Conservation (phyloP, 768 basidiomycete species). For the Naganishia antarctica region DNA sequence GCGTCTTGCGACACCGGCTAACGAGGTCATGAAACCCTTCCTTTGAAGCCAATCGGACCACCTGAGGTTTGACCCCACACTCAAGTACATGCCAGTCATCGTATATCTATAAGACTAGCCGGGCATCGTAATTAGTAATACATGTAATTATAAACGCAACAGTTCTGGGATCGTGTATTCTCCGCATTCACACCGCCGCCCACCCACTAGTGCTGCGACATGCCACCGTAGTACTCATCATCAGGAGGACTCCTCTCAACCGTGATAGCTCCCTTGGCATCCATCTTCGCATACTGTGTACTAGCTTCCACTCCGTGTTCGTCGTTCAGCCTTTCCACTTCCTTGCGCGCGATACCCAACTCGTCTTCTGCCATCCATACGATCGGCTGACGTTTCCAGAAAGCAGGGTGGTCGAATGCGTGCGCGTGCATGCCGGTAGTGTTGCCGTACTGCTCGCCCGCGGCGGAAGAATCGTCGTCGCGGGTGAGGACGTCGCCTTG, state of each 20-base stretch:
- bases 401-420: constrained; percentile 50
- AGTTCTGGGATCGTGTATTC: no score
- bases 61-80: no score
- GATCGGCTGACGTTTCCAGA: constrained; percentile 49
- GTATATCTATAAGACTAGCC: no score
- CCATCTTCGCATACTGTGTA: constrained; percentile 44
- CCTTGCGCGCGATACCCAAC: constrained; percentile 45
- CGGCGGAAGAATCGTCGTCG: constrained; percentile 31
- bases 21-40: no score
- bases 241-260: constrained; percentile 46
- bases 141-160: no score
- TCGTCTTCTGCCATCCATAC: constrained; percentile 49
- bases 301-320: constrained; percentile 40
- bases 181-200: no score
- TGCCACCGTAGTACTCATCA: constrained; percentile 45
- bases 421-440: constrained; percentile 44
- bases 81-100: no score
- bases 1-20: no score
- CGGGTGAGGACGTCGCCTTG: constrained; percentile 19
- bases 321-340: constrained; percentile 42
- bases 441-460: constrained; percentile 41
- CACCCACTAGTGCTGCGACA: constrained; percentile 11
- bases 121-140: no score
- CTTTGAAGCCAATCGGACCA: no score
- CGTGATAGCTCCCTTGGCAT: constrained; percentile 38